Conservation (phyloP, 23 red algal species). For the Cyanidioschyzon merolae region DNA sequence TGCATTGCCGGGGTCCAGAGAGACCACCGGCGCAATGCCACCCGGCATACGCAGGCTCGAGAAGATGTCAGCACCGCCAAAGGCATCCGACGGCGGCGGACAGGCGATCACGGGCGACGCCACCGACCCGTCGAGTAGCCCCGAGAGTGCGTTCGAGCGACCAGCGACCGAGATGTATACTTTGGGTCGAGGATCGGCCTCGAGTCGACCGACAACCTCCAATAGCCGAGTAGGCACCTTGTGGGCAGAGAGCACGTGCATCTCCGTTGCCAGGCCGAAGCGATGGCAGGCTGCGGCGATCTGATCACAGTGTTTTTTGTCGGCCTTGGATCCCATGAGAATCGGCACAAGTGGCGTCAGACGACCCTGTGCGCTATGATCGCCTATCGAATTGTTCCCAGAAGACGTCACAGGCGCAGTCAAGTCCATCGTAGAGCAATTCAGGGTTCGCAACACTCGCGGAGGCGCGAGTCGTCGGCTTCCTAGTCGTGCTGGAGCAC, state of each 20-base stretch:
- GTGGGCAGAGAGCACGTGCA: slow-evolving; percentile 90
- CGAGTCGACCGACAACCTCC: slow-evolving; percentile 43
- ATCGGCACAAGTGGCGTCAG: slow-evolving; percentile 68
- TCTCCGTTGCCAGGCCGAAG: slow-evolving; percentile 67
- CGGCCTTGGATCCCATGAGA: slow-evolving; percentile 90
- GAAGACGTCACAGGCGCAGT: no score
- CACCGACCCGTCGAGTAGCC: slow-evolving; percentile 90
- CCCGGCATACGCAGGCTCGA: slow-evolving; percentile 92
- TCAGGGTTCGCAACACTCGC: no score
- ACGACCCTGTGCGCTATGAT: background rate
- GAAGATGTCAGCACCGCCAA: slow-evolving; percentile 85
- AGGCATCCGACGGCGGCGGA: slow-evolving; percentile 83
- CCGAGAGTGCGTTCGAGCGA: slow-evolving; percentile 86
- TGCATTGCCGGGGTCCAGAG: slow-evolving; percentile 65
- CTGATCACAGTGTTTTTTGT: slow-evolving; percentile 62
- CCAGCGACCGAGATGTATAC: slow-evolving; percentile 93
- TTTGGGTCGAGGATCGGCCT: slow-evolving; percentile 66
- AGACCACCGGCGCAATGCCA: slow-evolving; percentile 64
- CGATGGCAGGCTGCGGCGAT: slow-evolving; percentile 59
- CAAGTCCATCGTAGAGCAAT: no score
- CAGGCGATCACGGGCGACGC: slow-evolving; percentile 85
- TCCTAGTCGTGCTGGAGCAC: no score
- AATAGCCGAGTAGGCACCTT: slow-evolving; percentile 78
- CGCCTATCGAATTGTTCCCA: no score
- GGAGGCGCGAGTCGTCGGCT: no score